Evolutionary conservation across 306 rosid genomes (phyloP).

Genomic region (Phaseolus lunatus): DNA sequence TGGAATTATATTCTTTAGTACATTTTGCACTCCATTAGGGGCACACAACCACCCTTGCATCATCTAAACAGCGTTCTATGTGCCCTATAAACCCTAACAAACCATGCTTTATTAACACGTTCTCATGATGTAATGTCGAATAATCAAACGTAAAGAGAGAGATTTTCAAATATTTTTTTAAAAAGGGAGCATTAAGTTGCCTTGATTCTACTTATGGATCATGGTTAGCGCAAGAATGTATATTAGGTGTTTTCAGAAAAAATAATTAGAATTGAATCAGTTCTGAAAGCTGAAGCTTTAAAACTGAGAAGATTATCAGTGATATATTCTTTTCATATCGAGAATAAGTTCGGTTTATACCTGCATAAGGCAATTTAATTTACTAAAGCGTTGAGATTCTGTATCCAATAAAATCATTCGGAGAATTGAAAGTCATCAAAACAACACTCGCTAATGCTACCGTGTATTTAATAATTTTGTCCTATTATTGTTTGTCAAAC

Average conservation of each 20-base stretch:
- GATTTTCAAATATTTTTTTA: not conserved
- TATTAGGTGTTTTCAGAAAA: not conserved
- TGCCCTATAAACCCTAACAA: conserved; percentile 37
- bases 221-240: conserved; percentile 16
- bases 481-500: conserved; percentile 22
- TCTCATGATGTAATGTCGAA: conserved; percentile 15
- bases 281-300: conserved; percentile 25
- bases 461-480: conserved; percentile 1
- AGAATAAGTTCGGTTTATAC: conserved; percentile 25
- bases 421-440: conserved; percentile 32
- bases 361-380: not conserved
- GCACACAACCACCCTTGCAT: conserved; percentile 34
- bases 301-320: not conserved
- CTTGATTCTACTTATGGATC: not conserved
- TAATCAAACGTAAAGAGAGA: not conserved
- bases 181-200: conserved; percentile 13
- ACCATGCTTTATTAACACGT: conserved; percentile 1
- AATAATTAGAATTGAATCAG: not conserved
- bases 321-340: conserved; percentile 35
- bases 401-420: conserved; percentile 18
- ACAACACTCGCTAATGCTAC: not conserved
- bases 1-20: conserved; percentile 29
- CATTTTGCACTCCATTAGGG: conserved; percentile 47
- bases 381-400: not conserved
- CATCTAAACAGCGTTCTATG: conserved; percentile 10